These are phyloP conservation scores for Omphalotus guepiniiformis DNA, from an alignment of 768 basidiomycete genomes.

Conservation along the genomic window DNA sequence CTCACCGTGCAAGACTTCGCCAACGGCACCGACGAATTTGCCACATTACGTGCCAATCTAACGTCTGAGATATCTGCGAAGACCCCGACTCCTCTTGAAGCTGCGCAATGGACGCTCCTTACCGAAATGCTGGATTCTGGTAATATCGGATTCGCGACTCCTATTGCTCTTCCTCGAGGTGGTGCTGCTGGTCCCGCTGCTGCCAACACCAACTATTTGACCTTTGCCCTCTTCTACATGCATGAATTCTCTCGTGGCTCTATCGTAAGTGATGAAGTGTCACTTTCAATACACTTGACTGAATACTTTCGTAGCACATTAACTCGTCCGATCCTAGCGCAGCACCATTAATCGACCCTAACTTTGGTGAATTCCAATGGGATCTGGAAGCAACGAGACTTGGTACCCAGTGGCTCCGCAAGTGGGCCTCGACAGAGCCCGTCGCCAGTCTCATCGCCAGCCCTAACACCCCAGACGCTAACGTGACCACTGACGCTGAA, in stretches of 20 bases:
- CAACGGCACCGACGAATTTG: neutral
- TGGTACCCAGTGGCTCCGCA: neutral
- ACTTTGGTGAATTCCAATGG: conserved; percentile 21
- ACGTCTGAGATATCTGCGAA: neutral
- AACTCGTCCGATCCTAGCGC: conserved; percentile 16
- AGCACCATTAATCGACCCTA: conserved; percentile 19
- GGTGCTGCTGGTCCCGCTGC: neutral
- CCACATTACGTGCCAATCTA: neutral
- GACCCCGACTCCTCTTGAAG: neutral
- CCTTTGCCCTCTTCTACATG: neutral
- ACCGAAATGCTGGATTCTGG: neutral
- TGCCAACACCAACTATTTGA: neutral
- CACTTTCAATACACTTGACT: neutral
- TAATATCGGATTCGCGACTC: neutral
- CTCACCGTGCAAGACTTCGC: neutral
- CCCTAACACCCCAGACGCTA: neutral
- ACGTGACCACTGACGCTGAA: conserved; percentile 1
- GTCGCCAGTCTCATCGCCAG: neutral
- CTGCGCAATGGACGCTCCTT: neutral
- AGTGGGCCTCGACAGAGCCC: neutral
- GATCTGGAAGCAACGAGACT: conserved; percentile 7
- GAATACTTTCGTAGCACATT: conserved; percentile 6
- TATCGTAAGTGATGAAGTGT: neutral
- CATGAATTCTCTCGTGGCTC: conserved; percentile 3
- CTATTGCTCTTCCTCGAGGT: neutral